Evolutionary conservation across 768 basidiomycete species (phyloP), one percentile per base, ranked within the genome.

Genomic region (Hygrocybe punicea): DNA sequence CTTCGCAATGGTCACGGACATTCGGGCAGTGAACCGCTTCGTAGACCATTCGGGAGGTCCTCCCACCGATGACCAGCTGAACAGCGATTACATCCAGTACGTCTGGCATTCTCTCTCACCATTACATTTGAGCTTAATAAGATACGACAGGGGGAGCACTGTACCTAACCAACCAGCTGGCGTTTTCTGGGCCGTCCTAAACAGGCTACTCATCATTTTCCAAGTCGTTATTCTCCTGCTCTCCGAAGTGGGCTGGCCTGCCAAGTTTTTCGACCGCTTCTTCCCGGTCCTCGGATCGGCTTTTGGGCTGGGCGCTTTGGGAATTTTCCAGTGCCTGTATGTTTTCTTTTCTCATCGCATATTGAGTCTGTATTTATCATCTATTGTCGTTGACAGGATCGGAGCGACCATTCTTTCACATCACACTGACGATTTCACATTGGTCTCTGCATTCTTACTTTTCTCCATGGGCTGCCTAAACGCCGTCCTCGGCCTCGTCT

Each of bases 91-190:
- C 69, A 89, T 91, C 61, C 77, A 82, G 84, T 91, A 70, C 53
- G 84, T 74, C 57, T 51, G 52, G 56, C 25, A 13, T n/a, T 33
- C 45, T 6, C 25, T 46, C 52, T 29, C 40, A 49, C 44, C 14
- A 8, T 19, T 46, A 6, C 8, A 59, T 34, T 25, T 9, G 14
- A 13, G 35, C 57, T 21, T 34, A 16, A 37, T 40, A 56, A 52
- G 52, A 19, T 19, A 44, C 46, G 59, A 55, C 55, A 83, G 74
- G 60, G 87, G 83, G 57, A 90, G 86, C 70, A 91, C 91, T 2
- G 91, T 97, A 4, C 93, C 93, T 4, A 91, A 92, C 71, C 93
- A 96, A 69, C 82, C 90, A 29, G 93, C 90, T 17, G 93, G 93
- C 24, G 82, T 84, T 8, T 96, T 97, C 74, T 97, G 93, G 90